A percentile compares a stretch with the other conserved stretches of the same genome.
Evolutionary conservation across 495 filamentous ascomycete species (phyloP).

Genomic region (Recurvomyces mirabilis): DNA sequence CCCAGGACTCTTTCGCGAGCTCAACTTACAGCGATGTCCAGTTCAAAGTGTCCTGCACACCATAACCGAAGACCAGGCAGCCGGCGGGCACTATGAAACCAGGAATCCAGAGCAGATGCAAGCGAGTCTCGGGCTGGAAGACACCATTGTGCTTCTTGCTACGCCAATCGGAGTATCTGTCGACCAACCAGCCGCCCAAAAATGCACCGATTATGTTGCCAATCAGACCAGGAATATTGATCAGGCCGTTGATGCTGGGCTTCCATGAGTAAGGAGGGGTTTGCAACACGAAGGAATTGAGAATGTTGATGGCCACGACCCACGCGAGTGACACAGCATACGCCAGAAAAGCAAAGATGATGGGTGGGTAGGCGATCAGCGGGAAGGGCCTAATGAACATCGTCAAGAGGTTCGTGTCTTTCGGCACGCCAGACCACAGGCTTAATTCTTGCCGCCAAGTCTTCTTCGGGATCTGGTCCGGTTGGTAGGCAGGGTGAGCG

Average conservation of each 20-base stretch:
- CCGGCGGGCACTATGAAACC: conserved; percentile 26
- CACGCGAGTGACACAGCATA: conserved; percentile 25
- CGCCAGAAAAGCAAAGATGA: conserved; percentile 27
- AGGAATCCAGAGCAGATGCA: conserved; percentile 24
- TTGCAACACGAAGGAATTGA: conserved; percentile 28
- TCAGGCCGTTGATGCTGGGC: conserved; percentile 25
- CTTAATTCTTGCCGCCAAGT: conserved; percentile 23
- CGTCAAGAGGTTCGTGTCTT: conserved; percentile 22
- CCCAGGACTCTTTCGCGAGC: no score
- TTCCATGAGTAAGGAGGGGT: conserved; percentile 28
- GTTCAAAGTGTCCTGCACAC: conserved; percentile 20
- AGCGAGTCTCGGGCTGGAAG: conserved; percentile 26
- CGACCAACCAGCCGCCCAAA: conserved; percentile 23
- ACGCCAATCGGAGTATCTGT: conserved; percentile 25
- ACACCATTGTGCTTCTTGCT: conserved; percentile 26
- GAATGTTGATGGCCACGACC: conserved; percentile 28
- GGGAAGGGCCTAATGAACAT: conserved; percentile 29
- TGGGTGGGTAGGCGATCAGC: conserved; percentile 27
- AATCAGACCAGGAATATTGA: conserved; percentile 29
- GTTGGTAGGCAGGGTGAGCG: not conserved
- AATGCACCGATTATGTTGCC: conserved; percentile 28
- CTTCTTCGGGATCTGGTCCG: conserved; percentile 24
- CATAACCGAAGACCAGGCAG: conserved; percentile 28
- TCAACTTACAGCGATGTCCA: conserved; percentile 23
- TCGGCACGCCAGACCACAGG: conserved; percentile 25